A percentile compares a stretch with the other conserved stretches of the same genome.
phyloP scores from a whole-genome alignment of 768 basidiomycete genomes.

The Suillus subluteus region DNA sequence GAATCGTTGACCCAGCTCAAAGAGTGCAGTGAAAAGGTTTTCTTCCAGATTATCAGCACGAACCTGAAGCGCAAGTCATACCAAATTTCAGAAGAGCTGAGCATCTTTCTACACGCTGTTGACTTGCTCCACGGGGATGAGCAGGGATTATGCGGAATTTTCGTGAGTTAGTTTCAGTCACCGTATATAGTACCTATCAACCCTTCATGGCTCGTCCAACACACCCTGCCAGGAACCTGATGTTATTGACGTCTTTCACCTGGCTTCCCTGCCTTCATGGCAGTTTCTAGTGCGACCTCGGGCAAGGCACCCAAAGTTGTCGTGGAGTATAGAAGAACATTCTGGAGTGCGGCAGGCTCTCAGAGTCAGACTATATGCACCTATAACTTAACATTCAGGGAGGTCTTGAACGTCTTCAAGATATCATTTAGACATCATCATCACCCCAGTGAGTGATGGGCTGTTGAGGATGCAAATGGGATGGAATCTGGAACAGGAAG shows the following conservation, averaged over 20 bases:
- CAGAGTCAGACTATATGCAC: background rate
- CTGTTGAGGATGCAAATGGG: conserved; percentile 13
- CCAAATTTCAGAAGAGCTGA: background rate
- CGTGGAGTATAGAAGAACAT: conserved; percentile 7
- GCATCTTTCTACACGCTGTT: background rate
- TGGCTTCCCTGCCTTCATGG: conserved; percentile 17
- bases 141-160: conserved; percentile 13
- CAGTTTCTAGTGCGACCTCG: conserved; percentile 20
- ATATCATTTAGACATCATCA: conserved; percentile 10
- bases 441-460: conserved; percentile 10
- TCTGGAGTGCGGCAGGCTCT: background rate
- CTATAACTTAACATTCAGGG: no score
- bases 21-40: conserved; percentile 15
- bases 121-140: background rate
- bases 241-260: conserved; percentile 19
- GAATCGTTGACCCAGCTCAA: conserved; percentile 21
- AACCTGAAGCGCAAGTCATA: background rate
- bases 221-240: conserved; percentile 11
- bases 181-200: no score
- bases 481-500: conserved; percentile 19
- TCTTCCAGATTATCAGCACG: background rate
- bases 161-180: conserved; percentile 5
- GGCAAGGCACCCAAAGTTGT: conserved; percentile 19
- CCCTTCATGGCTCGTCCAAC: no score
- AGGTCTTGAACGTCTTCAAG: background rate